Evolutionary conservation across 495 filamentous ascomycete genomes (phyloP), one percentile per base, ranked within the genome.

Genomic region (Hypomontagnella submonticulosa): DNA sequence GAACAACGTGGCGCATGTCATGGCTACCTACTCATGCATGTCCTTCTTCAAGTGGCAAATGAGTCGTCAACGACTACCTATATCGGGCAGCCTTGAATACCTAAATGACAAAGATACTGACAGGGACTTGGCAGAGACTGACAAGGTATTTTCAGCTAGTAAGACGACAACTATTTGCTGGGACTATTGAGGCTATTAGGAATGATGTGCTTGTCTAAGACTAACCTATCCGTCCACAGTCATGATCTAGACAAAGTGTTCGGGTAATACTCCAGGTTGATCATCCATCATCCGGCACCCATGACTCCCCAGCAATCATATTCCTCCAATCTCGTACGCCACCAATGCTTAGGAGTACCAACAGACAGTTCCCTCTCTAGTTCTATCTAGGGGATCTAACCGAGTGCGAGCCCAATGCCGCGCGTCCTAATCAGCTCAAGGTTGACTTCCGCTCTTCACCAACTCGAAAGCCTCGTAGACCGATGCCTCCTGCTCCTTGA

Each of bases 391-490:
- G 12, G 6, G 18, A 34, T 48, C 44, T 47, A 36, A 9, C 38
- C 15, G 23, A 10, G 43, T 11, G 4, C 10, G 16, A 44, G 13
- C 40, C 46, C 10, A 41, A 13, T 4, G 9, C 47, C 40, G 34
- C 11, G 10, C 18, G 19, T 48, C 49, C 10, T 38, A 54, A 43
- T 66, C 10, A 15, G 9, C 43, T 41, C 42, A 62, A 41, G 32
- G 34, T 27, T 51, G 27, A 27, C 23, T 27, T 40, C 34, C n/a
- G 33, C 13, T 62, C 36, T 67, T 75, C 43, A 58, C 66, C 16
- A 71, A 15, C 52, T 61, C 38, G 42, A 80, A 81, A 2, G 71
- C 73, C 42, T 73, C 65, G 43, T 70, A 34, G 13, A 80, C 70
- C 0, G 57, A 48, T 12, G 44, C 23, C 57, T 50, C 53, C 49